Base-by-base conservation (phyloP, 345 rosid genomes). In the Populus ilicifolia region DNA sequence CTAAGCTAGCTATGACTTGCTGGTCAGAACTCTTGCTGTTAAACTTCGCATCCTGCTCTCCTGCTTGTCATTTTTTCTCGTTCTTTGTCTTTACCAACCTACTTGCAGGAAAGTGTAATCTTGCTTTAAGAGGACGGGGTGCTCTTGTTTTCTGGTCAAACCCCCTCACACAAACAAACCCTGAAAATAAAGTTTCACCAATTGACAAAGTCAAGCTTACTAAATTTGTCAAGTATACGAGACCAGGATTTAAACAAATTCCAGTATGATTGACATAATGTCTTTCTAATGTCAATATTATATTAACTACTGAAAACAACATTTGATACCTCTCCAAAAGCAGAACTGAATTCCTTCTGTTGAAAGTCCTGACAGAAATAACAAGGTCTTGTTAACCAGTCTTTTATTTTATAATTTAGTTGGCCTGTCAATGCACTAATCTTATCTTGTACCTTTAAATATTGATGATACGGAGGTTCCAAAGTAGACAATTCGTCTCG, bases 401-500 rank as follows among this genome's bases (percentile, higher is more conserved):
- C 36, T 62, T 70, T 29, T 23, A 50, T 23, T 64, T 54, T 64
- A 20, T 12, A 46, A 59, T 29, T 46, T 43, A 44, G 18, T 27
- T 62, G 17, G 25, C 21, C 13, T 73, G 25, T 16, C 65, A 67
- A 75, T 30, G 36, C 27, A 27, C 50, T 36, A 39, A n/a, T 46
- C 6, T 20, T 75, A 29, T 21, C 36, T 30, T 76, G 29, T 81
- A 93, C 99, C 98, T 86, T 87, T 93, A 80, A 96, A 96, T 81
- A 96, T 96, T 36, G 99, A 59, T 46, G 99, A 88, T 77, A 96
- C 83, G 64, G 99, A 92, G 44, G 98, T 93, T 63, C 98, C 99
- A 80, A 93, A 96, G 82, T 90, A 96, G 17, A 96, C 98, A 6
- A 90, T 89, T 83, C 92, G 80, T 79, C 97, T 86, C n/a, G 87